Base-by-base conservation (phyloP, 2,329 filamentous ascomycete species). In the Neodidymelliopsis sp. region DNA sequence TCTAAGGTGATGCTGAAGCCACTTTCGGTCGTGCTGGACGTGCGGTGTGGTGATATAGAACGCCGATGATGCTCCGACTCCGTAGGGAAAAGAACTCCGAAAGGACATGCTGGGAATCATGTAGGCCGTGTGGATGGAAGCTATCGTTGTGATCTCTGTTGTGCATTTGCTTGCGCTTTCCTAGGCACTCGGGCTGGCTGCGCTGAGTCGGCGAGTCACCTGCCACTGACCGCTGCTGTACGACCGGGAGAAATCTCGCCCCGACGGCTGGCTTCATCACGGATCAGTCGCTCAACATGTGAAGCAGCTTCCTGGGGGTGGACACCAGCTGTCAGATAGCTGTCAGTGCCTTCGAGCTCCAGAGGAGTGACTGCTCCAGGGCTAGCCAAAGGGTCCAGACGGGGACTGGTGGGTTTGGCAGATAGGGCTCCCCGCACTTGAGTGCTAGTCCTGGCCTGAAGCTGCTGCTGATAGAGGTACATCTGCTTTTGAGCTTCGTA, bases 351-450 rank as follows among this genome's bases (percentile, higher is more conserved):
- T 60, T 79, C 79, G 23, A 82, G 73, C 55, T 77, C 76, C 35
- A 82, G 62, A n/a, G 79, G 79, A 18, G 79, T 82, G 28, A 81
- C 78, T 6, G 77, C 77, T 28, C 78, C 78, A 2, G 79, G 79
- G 44, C 78, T 81, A 12, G 76, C 78, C 16, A 79, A 62, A 18
- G 79, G 79, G 18, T 71, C 71, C 29, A 82, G 70, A 28, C 76
- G 73, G 23, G 79, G 79, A 61, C 77, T 79, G 18, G 65, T 71
- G 1, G 79, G 79, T 56, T 74, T 77, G 5, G 59, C 54, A 12
- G 46, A 52, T 4, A 51, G 42, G 13, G 55, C 29, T 20, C 61
- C 59, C 28, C 64, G 63, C 25, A 56, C 51, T 29, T 69, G 62
- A 24, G 60, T 61, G 20, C 48, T 53, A 4, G 63, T 65, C 45